Evolutionary conservation across 805 yeast species (phyloP), one percentile per base, ranked within the genome.

Genomic region (Lachancea dasiensis): DNA sequence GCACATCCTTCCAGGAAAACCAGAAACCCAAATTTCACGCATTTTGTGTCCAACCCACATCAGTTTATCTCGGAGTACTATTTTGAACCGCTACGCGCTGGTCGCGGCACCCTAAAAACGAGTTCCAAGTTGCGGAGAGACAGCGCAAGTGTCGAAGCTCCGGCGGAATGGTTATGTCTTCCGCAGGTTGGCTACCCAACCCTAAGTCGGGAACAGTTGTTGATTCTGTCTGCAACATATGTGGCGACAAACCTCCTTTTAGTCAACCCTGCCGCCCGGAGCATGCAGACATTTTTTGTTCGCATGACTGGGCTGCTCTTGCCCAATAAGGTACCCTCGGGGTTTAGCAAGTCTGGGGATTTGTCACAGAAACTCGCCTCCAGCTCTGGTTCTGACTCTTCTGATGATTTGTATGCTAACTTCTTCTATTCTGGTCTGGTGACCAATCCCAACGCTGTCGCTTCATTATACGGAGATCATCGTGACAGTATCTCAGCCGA

Each of bases 1-100:
- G 78, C 82, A n/a, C 86, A 87, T 18, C 69, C 73, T 46, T 70
- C 73, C 38, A 68, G 75, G 21, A 95, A 86, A 62, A 75, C 75
- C 40, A 31, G 18, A 21, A 42, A 28, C 14, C 34, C 31, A 30
- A 49, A 49, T 29, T 51, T 48, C 28, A 43, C 44, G 8, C 40
- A 34, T 3, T 56, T 47, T 36, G 34, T 45, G 9, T 39, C 30
- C 14, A 45, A 49, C 34, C 52, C 59, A 6, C 39, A 45, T 16
- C 48, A 36, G 5, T 54, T 55, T 32, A 41, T 56, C 21, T 45
- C 49, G 27, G 50, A 47, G 30, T 51, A 46, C 28, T 57, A 48
- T 25, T 43, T 57, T 23, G 41, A 41, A 24, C 37, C 37, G 14
- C 18, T 29, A 30, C 39, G 18, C 33, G 34, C 27, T 13, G 26